These are phyloP conservation scores for Tetradesmus obliquus DNA, from an alignment of 139 green algal genomes.

Conservation along the genomic window DNA sequence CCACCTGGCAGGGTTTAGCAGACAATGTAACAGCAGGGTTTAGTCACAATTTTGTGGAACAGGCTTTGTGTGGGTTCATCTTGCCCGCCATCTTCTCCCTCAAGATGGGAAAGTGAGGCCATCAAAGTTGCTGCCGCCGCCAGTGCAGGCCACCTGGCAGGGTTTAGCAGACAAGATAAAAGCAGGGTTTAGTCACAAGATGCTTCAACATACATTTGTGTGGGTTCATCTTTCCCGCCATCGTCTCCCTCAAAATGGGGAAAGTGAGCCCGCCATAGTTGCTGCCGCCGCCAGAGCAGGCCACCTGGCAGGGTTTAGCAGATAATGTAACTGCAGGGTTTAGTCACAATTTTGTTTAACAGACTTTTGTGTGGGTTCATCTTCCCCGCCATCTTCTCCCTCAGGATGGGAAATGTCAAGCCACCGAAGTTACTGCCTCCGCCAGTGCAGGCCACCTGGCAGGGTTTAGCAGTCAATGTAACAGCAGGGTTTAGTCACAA, in stretches of 20 bases:
- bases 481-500: neutral
- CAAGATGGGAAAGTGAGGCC: slow-evolving; percentile 45
- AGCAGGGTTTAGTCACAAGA: neutral
- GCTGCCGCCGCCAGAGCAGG: slow-evolving; percentile 32
- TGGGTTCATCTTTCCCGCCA: slow-evolving; percentile 30
- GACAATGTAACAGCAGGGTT: no score
- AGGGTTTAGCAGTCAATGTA: neutral
- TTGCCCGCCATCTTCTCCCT: slow-evolving; percentile 41
- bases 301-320: no score
- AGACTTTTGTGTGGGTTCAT: neutral
- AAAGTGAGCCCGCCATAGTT: slow-evolving; percentile 56
- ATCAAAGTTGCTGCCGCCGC: slow-evolving; percentile 47
- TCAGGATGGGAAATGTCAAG: slow-evolving; percentile 48
- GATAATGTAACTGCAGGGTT: neutral
- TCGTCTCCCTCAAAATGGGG: slow-evolving; percentile 52
- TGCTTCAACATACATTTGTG: no score
- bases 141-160: slow-evolving; percentile 29
- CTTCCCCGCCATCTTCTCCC: slow-evolving; percentile 48
- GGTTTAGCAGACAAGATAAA: no score
- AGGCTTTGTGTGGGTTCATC: no score
- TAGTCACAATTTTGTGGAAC: no score
- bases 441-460: slow-evolving; percentile 42
- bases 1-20: no score
- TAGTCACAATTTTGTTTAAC: no score
- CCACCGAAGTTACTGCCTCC: slow-evolving; percentile 56